Evolutionary conservation across 306 rosid species (phyloP).

Genomic region (Quercus engelmannii): DNA sequence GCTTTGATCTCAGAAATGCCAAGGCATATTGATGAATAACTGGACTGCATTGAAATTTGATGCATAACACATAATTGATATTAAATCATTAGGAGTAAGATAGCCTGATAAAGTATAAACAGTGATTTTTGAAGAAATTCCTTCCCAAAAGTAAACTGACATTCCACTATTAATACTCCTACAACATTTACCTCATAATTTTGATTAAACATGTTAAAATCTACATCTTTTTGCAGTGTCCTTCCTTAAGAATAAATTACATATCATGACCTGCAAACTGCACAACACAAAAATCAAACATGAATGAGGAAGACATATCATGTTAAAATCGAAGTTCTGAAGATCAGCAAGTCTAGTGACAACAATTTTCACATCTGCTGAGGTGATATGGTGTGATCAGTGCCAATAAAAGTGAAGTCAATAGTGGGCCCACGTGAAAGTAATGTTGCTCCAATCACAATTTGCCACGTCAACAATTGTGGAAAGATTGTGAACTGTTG

Average conservation of each 20-base stretch:
- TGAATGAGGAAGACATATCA: background rate
- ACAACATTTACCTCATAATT: conserved; percentile 32
- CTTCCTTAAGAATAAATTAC: conserved; percentile 35
- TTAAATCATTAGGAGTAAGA: background rate
- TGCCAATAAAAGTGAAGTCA: too few relatives aligned
- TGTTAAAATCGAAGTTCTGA: background rate
- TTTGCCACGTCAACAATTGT: too few relatives aligned
- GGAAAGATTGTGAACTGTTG: too few relatives aligned
- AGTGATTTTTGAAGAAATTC: background rate
- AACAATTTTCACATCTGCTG: too few relatives aligned
- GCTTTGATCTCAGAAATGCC: background rate
- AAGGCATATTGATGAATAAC: background rate
- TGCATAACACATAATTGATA: background rate
- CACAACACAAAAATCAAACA: conserved; percentile 11
- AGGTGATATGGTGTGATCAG: too few relatives aligned
- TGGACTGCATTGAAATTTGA: background rate
- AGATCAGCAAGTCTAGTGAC: background rate
- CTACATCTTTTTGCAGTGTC: conserved; percentile 33
- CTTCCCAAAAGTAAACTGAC: background rate
- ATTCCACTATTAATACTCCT: conserved; percentile 23
- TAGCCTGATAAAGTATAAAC: background rate
- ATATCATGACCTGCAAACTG: conserved; percentile 45
- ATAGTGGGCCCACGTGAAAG: too few relatives aligned
- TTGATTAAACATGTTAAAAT: conserved; percentile 34
- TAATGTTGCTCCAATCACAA: too few relatives aligned